These are phyloP conservation scores for Saururus chinensis DNA, from an alignment of 164 flowering plant species.

Conservation along the genomic window DNA sequence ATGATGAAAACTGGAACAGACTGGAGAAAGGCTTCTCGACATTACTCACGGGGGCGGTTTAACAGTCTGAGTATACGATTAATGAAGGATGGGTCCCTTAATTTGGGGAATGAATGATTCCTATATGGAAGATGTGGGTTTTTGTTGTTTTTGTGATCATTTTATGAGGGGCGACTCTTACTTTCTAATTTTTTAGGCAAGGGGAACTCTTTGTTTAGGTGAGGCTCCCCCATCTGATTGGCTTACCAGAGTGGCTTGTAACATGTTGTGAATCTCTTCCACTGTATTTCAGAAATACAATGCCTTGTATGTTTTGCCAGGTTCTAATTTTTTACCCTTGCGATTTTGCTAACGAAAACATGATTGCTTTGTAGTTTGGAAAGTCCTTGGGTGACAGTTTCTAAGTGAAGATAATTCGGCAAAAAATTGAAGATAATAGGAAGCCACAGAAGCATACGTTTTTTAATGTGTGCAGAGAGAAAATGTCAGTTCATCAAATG, in stretches of 20 bases:
- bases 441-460: too few species aligned
- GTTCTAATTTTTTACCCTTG: too few species aligned
- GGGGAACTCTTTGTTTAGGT: conserved; percentile 9
- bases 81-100: conserved; percentile 90
- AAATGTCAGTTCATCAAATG: too few species aligned
- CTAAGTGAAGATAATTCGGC: too few species aligned
- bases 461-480: too few species aligned
- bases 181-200: conserved; percentile 16
- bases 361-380: too few species aligned
- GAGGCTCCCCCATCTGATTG: conserved; percentile 9
- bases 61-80: conserved; percentile 77
- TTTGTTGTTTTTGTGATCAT: conserved; percentile 5
- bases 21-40: conserved; percentile 96
- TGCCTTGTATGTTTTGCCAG: too few species aligned
- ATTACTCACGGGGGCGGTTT: conserved; percentile 89
- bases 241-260: conserved; percentile 8
- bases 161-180: conserved; percentile 3
- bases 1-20: conserved; percentile 99
- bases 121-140: conserved; percentile 1
- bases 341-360: too few species aligned
- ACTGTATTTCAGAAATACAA: too few species aligned
- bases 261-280: too few species aligned
- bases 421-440: too few species aligned
- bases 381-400: too few species aligned
- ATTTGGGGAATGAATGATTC: conserved; percentile 35